Evolutionary conservation across 2,329 filamentous ascomycete species (phyloP).

Genomic region (Dryadomyces sulphureus): DNA sequence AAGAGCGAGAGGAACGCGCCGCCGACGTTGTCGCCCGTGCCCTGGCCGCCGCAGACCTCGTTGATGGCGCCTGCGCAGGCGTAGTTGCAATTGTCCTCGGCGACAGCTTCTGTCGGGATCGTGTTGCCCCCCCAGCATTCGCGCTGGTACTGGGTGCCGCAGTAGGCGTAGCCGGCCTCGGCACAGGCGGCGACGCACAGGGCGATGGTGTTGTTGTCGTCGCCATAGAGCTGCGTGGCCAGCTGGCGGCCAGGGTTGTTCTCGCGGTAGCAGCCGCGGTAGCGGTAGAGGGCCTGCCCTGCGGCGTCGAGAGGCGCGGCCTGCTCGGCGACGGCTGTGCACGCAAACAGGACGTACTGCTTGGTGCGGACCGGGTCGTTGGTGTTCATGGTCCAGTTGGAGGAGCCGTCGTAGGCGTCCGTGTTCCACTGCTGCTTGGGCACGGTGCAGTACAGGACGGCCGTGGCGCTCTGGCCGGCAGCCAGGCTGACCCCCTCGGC

Average conservation of each 20-base stretch:
- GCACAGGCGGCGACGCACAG: conserved; percentile 30
- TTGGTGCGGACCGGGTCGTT: conserved; percentile 38
- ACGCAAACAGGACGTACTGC: conserved; percentile 35
- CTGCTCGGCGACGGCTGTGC: conserved; percentile 36
- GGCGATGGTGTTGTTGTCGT: conserved; percentile 25
- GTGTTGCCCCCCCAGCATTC: conserved; percentile 41
- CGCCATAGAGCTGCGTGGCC: conserved; percentile 23
- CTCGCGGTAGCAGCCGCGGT: conserved; percentile 40
- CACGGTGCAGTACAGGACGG: conserved; percentile 37
- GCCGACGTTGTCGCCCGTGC: conserved; percentile 17
- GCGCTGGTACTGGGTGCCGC: conserved; percentile 31
- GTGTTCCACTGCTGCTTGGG: conserved; percentile 43
- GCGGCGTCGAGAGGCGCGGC: conserved; percentile 29
- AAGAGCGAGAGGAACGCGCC: conserved; percentile 34
- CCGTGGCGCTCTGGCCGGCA: conserved; percentile 34
- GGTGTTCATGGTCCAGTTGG: conserved; percentile 41
- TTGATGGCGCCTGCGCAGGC: conserved; percentile 32
- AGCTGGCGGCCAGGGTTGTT: conserved; percentile 40
- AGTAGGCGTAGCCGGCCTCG: conserved; percentile 22
- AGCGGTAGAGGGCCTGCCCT: conserved; percentile 33
- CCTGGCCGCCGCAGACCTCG: conserved; percentile 39
- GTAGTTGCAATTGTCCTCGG: conserved; percentile 34
- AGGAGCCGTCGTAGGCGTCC: conserved; percentile 30
- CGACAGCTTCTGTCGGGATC: conserved; percentile 27
- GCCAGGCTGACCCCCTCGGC: conserved; percentile 38